Evolutionary conservation across 441 rosid genomes (phyloP).

Genomic region (Euphorbia schlechtendalii): DNA sequence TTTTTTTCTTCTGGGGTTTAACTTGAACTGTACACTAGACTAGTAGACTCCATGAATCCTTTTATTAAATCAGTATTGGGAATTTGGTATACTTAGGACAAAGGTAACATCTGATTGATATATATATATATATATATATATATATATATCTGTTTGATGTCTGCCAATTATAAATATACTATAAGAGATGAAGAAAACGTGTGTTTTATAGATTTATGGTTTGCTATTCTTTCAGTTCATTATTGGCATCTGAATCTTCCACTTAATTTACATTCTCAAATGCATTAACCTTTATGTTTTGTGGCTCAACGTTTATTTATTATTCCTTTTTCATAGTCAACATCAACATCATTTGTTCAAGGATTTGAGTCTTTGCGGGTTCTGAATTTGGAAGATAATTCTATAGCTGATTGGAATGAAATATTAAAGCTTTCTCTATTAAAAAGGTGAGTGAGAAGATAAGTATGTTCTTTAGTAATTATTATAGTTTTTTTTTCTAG

Average conservation of each 20-base stretch:
- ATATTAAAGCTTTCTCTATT: constrained; percentile 63
- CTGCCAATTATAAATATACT: background rate
- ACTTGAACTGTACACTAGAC: too few species aligned
- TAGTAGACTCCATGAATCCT: background rate
- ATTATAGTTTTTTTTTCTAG: too few species aligned
- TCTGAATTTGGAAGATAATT: constrained; percentile 83
- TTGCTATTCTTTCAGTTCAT: background rate
- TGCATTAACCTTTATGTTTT: constrained; percentile 2
- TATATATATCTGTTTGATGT: background rate
- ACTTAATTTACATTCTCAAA: background rate
- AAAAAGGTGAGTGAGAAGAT: constrained; percentile 53
- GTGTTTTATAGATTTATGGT: background rate
- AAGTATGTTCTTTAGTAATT: constrained; percentile 11
- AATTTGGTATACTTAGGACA: too few species aligned
- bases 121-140: too few species aligned
- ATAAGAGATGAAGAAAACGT: background rate
- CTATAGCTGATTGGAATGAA: constrained; percentile 76
- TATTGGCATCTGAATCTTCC: background rate
- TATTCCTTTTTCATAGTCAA: constrained; percentile 30
- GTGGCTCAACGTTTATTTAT: constrained; percentile 1
- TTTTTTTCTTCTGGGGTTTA: background rate
- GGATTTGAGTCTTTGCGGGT: constrained; percentile 63
- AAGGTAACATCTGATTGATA: background rate
- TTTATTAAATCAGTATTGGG: background rate
- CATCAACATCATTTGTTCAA: constrained; percentile 37